Evolutionary conservation across 257 asterid species (phyloP).

Genomic region (Solanum neorickii): DNA sequence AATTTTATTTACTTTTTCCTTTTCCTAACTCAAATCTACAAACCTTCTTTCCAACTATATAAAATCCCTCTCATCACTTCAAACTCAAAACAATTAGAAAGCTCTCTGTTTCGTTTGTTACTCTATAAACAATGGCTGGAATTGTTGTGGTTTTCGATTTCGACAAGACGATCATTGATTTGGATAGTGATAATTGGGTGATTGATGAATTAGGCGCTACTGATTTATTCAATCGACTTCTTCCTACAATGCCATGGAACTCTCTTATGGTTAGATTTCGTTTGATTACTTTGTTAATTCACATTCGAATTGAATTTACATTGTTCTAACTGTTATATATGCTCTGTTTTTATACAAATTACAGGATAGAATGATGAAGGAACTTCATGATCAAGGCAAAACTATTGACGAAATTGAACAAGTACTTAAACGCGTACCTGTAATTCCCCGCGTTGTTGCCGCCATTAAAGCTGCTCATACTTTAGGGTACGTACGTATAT

Average conservation of each 20-base stretch:
- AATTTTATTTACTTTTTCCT: background rate
- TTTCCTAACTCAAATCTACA: background rate
- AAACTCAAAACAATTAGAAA: background rate
- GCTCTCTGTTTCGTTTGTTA: background rate
- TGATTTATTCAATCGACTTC: constrained; percentile 20
- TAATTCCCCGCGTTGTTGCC: constrained; percentile 35
- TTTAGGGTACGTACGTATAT: constrained; percentile 28
- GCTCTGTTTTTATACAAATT: background rate
- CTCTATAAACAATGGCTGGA: background rate
- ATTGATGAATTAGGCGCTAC: constrained; percentile 25
- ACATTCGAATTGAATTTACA: too few relatives aligned
- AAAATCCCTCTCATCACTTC: background rate
- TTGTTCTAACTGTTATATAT: background rate
- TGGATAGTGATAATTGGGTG: constrained; percentile 40
- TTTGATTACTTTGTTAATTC: background rate
- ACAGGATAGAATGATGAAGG: constrained; percentile 58
- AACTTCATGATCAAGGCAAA: constrained; percentile 43
- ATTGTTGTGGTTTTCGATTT: constrained; percentile 27
- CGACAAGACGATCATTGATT: constrained; percentile 29
- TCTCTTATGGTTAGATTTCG: constrained; percentile 16
- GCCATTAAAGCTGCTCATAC: constrained; percentile 42
- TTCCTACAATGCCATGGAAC: constrained; percentile 28
- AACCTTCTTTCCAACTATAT: background rate
- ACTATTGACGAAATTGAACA: constrained; percentile 30
- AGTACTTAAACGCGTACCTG: constrained; percentile 29